Base-by-base conservation (phyloP, 2,329 filamentous ascomycete species). In the Penicillium oxalicum region DNA sequence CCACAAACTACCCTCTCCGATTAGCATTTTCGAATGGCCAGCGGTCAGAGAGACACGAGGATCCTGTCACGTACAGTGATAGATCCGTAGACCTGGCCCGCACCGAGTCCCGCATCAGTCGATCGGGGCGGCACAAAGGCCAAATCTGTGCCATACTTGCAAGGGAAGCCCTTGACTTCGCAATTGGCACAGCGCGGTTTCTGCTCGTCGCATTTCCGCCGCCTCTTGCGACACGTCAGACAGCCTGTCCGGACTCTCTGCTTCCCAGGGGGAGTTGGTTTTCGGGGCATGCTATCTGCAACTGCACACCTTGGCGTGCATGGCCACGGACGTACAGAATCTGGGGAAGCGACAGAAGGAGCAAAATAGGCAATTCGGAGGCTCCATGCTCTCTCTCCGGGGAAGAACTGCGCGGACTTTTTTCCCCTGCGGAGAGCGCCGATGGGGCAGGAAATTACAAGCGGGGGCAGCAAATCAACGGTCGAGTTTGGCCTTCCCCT, bases 201-300 rank as follows among this genome's bases (percentile, higher is more conserved):
- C 29, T 59, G 52, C 44, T 61, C 59, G 43, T 61, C 59, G 26
- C 59, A 61, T 59, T 61, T 61, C 45, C 59, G 53, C 39, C 59
- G 47, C 27, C 58, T 53, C 38, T 57, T 58, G 9, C 59, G 58
- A 48, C 59, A 61, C 1, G 57, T 61, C 34, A 58, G 44, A 48
- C 59, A 61, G 11, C 59, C 59, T 18, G 59, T 61, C 24, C 58
- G 45, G n/a, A 61, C 59, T 35, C 59, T 53, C 45, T 61, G 58
- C 47, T 61, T 61, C 11, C 45, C 54, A 12, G 58, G 49, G 28
- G 58, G 53, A 26, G 58, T 60, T 48, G 54, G 52, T 48, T 57
- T 59, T 11, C 54, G 45, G 18, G 57, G 53, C 57, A 59, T 59
- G 25, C 6, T 53, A 45, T 11, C 51, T 44, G 43, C 11, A 7